These are phyloP conservation scores for Ogataea angusta DNA, from an alignment of 805 yeast genomes.

Conservation along the genomic window DNA sequence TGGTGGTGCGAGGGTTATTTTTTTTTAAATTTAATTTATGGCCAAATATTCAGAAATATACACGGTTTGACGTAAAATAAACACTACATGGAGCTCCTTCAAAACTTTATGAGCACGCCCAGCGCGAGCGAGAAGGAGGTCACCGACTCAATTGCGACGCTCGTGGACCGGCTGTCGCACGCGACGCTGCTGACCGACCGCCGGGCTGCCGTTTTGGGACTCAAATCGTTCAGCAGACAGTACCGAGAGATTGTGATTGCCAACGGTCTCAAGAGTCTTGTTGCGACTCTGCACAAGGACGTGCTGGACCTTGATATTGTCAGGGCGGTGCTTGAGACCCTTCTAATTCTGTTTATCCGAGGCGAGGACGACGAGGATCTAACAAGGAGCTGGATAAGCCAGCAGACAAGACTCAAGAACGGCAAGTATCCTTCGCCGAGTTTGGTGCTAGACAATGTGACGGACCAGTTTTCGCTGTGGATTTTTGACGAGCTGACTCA, in stretches of 20 bases:
- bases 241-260: constrained; percentile 90
- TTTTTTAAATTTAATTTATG: background rate
- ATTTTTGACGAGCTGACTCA: constrained; percentile 91
- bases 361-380: constrained; percentile 57
- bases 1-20: constrained; percentile 5
- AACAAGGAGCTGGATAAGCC: constrained; percentile 67
- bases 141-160: constrained; percentile 81
- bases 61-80: constrained; percentile 4
- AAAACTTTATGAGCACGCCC: constrained; percentile 34
- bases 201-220: constrained; percentile 84
- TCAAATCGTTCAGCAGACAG: constrained; percentile 84
- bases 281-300: constrained; percentile 64
- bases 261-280: constrained; percentile 72
- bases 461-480: constrained; percentile 90
- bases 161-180: constrained; percentile 83
- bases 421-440: constrained; percentile 80
- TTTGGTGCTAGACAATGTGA: constrained; percentile 49
- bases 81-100: constrained; percentile 32
- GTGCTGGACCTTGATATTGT: constrained; percentile 62
- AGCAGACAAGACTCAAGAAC: constrained; percentile 67
- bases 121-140: constrained; percentile 37
- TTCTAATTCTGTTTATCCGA: constrained; percentile 74
- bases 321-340: constrained; percentile 80
- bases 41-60: constrained; percentile 3
- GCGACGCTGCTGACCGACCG: constrained; percentile 81